phyloP scores from a whole-genome alignment of 1,139 yeast species.

The Diutina siamensis region DNA sequence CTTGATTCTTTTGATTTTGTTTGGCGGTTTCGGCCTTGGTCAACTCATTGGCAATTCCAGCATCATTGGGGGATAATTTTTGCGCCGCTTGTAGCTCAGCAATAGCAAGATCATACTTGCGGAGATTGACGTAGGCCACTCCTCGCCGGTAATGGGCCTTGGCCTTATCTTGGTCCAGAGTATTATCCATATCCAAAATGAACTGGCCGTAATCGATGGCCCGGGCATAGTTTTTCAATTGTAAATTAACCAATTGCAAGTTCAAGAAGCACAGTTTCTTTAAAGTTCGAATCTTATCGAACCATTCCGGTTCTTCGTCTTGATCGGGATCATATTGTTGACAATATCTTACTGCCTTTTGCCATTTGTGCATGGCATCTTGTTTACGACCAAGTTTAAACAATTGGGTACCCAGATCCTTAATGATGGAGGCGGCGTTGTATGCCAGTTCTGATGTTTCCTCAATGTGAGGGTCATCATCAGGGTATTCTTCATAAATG shows the following conservation, averaged over 20 bases:
- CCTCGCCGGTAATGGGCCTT: slow-evolving; percentile 58
- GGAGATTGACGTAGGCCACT: slow-evolving; percentile 29
- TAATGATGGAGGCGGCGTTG: slow-evolving; percentile 41
- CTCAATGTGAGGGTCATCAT: slow-evolving; percentile 44
- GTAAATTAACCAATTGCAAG: slow-evolving; percentile 40
- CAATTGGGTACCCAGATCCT: slow-evolving; percentile 52
- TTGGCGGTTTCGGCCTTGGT: slow-evolving; percentile 21
- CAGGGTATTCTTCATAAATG: slow-evolving; percentile 64
- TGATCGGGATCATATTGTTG: slow-evolving; percentile 63
- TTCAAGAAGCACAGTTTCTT: slow-evolving; percentile 56
- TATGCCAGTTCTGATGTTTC: slow-evolving; percentile 46
- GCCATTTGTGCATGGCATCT: slow-evolving; percentile 49
- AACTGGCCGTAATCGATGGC: slow-evolving; percentile 43
- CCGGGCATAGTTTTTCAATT: slow-evolving; percentile 31
- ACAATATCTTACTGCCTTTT: slow-evolving; percentile 52
- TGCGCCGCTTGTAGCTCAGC: slow-evolving; percentile 34
- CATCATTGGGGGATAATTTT: slow-evolving; percentile 37
- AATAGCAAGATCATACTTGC: slow-evolving; percentile 39
- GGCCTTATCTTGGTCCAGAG: slow-evolving; percentile 33
- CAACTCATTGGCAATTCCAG: slow-evolving; percentile 33
- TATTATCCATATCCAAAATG: slow-evolving; percentile 39
- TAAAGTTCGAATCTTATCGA: slow-evolving; percentile 35
- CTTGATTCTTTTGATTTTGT: slow-evolving; percentile 32
- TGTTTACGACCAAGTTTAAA: slow-evolving; percentile 39
- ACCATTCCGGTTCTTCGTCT: slow-evolving; percentile 49